Evolutionary conservation across 2,329 filamentous ascomycete species (phyloP), one percentile per base, ranked within the genome.

Genomic region (Cordyceps cateniannulata): DNA sequence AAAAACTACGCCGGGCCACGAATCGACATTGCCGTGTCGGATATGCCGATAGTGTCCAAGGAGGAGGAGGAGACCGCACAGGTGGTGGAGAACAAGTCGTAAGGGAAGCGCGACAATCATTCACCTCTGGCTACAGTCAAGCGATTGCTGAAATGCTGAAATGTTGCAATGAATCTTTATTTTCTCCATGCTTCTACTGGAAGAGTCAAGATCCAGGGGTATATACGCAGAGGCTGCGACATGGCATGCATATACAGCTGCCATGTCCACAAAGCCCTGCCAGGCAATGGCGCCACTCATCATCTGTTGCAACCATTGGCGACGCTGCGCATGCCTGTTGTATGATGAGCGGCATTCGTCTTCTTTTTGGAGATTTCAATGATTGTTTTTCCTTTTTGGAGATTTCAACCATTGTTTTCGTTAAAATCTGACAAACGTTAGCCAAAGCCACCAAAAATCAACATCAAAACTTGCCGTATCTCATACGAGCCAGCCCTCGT

Each of bases 401-500:
- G n/a, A 10, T 20, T n/a, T 5, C 29, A 35, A 6, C 12, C 29
- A 35, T 42, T 20, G 3, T 5, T 32, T 20, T 44, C 25, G 10
- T 44, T 51, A 76, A 68, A 76, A 76, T 66, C 73, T 76, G 61
- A 8, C 6, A 5, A 25, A 9, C 3, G 22, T 60, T 47, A 60
- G 57, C 8, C 10, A 4, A 25, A 60, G 69, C n/a, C 25, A 48
- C 14, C 42, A 69, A 55, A 10, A 27, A 20, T 16, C 22, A 10
- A 32, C 6, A 1, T 14, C 20, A 5, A 18, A 52, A 63, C 76
- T 68, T 66, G 96, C 88, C 92, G 83, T 72, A 99, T 96, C 78
- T 99, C 95, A 75, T 99, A 99, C 75, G 92, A 97, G 29, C 95
- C 95, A 18, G 93, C 95, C 66, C 93, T 86, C 20, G 95, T 99